Evolutionary conservation across 2,329 filamentous ascomycete genomes (phyloP), one percentile per base, ranked within the genome.

Genomic region (Orbilia brochopaga): DNA sequence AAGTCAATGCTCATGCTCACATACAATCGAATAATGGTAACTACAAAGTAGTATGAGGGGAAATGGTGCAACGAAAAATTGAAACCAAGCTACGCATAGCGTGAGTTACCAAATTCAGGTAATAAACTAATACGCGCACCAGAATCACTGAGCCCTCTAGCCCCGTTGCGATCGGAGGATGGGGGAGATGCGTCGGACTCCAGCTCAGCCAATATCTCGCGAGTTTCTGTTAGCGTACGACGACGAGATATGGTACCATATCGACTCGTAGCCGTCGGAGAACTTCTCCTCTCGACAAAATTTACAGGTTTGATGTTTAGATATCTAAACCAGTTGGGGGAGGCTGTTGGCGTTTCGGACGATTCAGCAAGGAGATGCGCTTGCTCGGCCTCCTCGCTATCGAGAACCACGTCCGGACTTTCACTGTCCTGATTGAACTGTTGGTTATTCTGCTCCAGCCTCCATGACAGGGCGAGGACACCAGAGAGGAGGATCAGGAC

Each of bases 401-500:
- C 40, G 6, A 42, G 15, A 35, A 57, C 23, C 87, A 17, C 37
- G 15, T 17, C 37, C n/a, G 85, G 1, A 85, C 83, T 52, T 85
- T 84, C 32, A 81, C 84, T 1, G 83, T 83, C 75, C 84, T 85
- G 76, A 88, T 87, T 75, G 89, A 88, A 77, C 93, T 90, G 78
- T 90, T 91, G 63, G 13, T 27, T 63, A n/a, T 52, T 69, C 53
- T 69, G 65, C 27, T 69, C 65, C 2, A 99, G 84, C 69, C 94
- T 88, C 93, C 94, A 97, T 35, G 92, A 97, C 2, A 99, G 83
- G 44, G 92, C 92, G 15, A 97, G 83, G 1, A 99, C 94, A 48
- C 94, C 94, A 0, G 87, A 87, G 0, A 99, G 85, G 17, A 99
- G 83, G 59, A 99, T 90, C 32, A 87, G 83, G 0, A 93, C 97